Percentiles rank a stretch among this genome's conserved stretches.
phyloP scores from a whole-genome alignment of 2,329 filamentous ascomycete species.

The Piedraia hortae region DNA sequence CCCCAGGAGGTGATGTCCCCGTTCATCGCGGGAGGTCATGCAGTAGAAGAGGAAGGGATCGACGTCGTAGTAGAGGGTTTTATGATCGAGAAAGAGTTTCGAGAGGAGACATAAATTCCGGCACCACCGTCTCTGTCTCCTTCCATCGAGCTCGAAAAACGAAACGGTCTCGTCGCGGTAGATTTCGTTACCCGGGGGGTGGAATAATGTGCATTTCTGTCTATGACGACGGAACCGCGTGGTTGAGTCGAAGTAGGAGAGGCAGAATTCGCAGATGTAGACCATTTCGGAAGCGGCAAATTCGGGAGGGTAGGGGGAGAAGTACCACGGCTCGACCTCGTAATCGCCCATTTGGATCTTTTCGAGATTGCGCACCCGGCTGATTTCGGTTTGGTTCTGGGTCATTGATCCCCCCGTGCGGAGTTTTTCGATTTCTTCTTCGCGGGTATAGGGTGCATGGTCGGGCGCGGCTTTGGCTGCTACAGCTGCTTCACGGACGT shows the following conservation, averaged over 20 bases:
- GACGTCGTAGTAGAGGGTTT: slow-evolving; percentile 98
- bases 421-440: slow-evolving; percentile 89
- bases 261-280: slow-evolving; percentile 91
- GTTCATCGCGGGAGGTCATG: slow-evolving; percentile 71
- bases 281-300: slow-evolving; percentile 76
- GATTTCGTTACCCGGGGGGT: slow-evolving; percentile 92
- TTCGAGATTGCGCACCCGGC: slow-evolving; percentile 79
- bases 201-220: slow-evolving; percentile 65
- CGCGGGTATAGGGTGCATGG: slow-evolving; percentile 35
- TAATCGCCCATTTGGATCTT: slow-evolving; percentile 81
- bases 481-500: slow-evolving; percentile 24
- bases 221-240: slow-evolving; percentile 68
- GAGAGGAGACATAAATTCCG: slow-evolving; percentile 81
- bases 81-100: slow-evolving; percentile 93
- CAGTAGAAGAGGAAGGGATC: slow-evolving; percentile 97
- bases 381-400: slow-evolving; percentile 90
- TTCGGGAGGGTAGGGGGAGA: slow-evolving; percentile 78
- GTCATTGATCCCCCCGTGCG: slow-evolving; percentile 93
- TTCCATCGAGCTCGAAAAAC: slow-evolving; percentile 91
- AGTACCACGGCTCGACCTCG: slow-evolving; percentile 95
- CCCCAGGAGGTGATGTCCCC: slow-evolving; percentile 88
- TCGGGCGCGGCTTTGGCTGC: slow-evolving; percentile 24
- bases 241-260: slow-evolving; percentile 64
- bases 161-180: slow-evolving; percentile 84
- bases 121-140: slow-evolving; percentile 84